Evolutionary conservation across 306 rosid genomes (phyloP).

Genomic region (Heteromeles arbutifolia): DNA sequence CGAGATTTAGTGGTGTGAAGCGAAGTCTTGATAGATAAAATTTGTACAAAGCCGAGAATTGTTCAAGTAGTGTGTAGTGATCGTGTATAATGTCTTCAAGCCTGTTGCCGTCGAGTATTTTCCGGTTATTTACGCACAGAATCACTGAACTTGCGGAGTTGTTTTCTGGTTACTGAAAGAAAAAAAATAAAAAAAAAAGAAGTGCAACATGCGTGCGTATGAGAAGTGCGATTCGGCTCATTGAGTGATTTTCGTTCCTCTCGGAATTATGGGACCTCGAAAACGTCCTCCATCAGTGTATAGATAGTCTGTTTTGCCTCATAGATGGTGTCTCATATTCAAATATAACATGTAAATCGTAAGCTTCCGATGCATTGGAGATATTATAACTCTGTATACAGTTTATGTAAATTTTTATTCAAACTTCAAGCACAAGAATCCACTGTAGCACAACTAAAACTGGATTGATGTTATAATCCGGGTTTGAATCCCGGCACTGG

Average conservation of each 20-base stretch:
- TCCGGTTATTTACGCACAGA: background rate
- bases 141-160: background rate
- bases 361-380: background rate
- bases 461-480: too few relatives aligned
- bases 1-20: background rate
- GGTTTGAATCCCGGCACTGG: too few relatives aligned
- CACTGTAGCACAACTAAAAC: too few relatives aligned
- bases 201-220: background rate
- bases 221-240: background rate
- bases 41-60: slow-evolving; percentile 10
- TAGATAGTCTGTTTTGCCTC: background rate
- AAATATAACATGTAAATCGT: background rate
- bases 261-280: background rate
- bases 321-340: background rate
- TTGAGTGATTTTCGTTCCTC: background rate
- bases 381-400: background rate
- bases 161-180: background rate
- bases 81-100: background rate
- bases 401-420: too few relatives aligned
- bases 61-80: slow-evolving; percentile 7
- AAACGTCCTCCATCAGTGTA: background rate
- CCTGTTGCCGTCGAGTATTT: background rate
- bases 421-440: too few relatives aligned
- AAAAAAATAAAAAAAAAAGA: too few relatives aligned
- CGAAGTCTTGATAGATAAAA: background rate